phyloP scores from a whole-genome alignment of 2,329 filamentous ascomycete species.

The Penicillium sp. region DNA sequence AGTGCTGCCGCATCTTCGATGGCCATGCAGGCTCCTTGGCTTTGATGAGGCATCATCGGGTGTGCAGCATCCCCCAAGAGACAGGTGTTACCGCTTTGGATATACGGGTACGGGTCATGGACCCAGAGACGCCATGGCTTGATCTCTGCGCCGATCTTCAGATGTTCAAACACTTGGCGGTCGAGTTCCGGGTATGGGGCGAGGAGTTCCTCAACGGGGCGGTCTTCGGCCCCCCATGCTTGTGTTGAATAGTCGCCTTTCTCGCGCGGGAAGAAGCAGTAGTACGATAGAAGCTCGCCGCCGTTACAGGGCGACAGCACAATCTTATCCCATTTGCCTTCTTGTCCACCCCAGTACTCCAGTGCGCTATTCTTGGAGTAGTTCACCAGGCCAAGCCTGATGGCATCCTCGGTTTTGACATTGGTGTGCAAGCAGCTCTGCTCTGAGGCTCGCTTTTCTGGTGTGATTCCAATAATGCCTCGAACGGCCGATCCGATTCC shows the following conservation, averaged over 20 bases:
- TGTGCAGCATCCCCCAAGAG: conserved; percentile 66
- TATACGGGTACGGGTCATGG: conserved; percentile 61
- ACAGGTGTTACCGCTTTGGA: conserved; percentile 52
- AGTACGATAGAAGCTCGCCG: conserved; percentile 64
- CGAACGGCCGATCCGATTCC: conserved; percentile 67
- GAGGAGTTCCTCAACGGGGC: conserved; percentile 59
- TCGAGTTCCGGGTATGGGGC: conserved; percentile 62
- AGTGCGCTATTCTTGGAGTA: conserved; percentile 61
- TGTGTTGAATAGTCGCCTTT: conserved; percentile 61
- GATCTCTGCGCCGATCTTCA: conserved; percentile 61
- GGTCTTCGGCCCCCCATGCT: conserved; percentile 55
- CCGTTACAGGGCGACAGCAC: conserved; percentile 68
- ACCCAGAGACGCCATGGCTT: conserved; percentile 66
- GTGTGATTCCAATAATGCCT: conserved; percentile 60
- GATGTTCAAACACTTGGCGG: conserved; percentile 54
- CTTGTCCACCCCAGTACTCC: conserved; percentile 66
- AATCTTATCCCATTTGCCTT: conserved; percentile 66
- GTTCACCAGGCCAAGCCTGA: conserved; percentile 59
- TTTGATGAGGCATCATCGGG: conserved; percentile 69
- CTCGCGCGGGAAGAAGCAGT: conserved; percentile 65
- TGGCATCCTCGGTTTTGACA: conserved; percentile 60
- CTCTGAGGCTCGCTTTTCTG: conserved; percentile 58
- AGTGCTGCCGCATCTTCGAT: conserved; percentile 65
- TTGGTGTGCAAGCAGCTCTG: conserved; percentile 65
- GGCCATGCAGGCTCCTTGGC: conserved; percentile 67